Base-by-base conservation (phyloP, 345 rosid species). In the Aethionema arabicum region DNA sequence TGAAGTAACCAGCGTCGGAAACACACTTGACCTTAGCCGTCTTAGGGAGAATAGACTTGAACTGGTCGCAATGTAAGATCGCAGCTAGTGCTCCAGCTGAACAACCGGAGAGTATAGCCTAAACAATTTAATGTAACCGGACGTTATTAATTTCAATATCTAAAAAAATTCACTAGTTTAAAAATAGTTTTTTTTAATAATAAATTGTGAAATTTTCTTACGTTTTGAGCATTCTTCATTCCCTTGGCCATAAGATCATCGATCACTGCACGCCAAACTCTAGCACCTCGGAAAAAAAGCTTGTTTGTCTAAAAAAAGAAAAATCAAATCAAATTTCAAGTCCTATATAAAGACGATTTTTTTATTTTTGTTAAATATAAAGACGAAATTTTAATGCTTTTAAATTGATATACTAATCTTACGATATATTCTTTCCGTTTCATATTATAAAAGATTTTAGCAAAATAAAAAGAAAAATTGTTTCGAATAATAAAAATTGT, bases 31-130 rank as follows among this genome's bases (percentile, higher is more conserved):
- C 97, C 52, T 78, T 86, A 56, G 92, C 75, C 7, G 80, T 49
- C 59, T 56, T 56, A 5, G 95, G 97, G 9, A 90, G 76, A 42
- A 83, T 83, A 45, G 82, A 66, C 29, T 80, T 76, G 76, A 93
- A 93, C 41, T 78, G 69, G 73, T 93, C 97, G 27, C 97, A 93
- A 49, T 93, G 85, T 73, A 93, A 66, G 57, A 93, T 87, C 5
- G 96, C 77, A 52, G 96, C 80, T 85, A 93, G 75, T 55, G 96
- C 97, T 36, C 99, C 97, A 7, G 99, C 99, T 48, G 99, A 93
- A 72, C 99, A 93, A 56, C 97, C 99, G 0, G 97, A 82, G 35
- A 93, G 92, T 75, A 93, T 72, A 53, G 97, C 99, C 99, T 93
- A 54, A 44, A 62, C 51, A 35, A 0, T 48, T 27, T 30, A 2